Evolutionary conservation across 164 flowering plant genomes (phyloP).

Genomic region (Sedum album): DNA sequence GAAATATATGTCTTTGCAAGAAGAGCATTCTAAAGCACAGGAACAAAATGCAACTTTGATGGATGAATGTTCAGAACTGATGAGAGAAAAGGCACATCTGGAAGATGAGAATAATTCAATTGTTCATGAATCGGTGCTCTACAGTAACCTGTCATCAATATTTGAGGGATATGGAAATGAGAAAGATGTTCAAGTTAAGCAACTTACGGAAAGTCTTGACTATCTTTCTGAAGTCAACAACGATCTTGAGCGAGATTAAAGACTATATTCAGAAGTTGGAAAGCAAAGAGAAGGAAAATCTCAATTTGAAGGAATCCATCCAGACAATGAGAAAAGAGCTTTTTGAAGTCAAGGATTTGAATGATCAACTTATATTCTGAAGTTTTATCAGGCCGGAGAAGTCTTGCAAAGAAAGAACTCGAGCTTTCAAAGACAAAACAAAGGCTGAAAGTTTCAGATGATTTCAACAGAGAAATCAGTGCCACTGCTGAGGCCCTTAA

Average conservation of each 20-base stretch:
- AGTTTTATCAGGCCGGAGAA: conserved; percentile 23
- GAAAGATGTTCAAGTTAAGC: conserved; percentile 33
- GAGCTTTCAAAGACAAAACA: conserved; percentile 37
- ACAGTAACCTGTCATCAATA: conserved; percentile 37
- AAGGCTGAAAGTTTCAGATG: conserved; percentile 33
- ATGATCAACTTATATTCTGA: conserved; percentile 31
- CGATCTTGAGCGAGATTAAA: conserved; percentile 32
- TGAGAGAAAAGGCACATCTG: conserved; percentile 33
- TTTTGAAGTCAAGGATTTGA: conserved; percentile 24
- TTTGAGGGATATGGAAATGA: conserved; percentile 42
- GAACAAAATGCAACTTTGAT: conserved; percentile 35
- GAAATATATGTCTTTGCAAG: conserved; percentile 22
- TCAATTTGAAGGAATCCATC: conserved; percentile 33
- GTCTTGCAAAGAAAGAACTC: conserved; percentile 32
- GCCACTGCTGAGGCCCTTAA: conserved; percentile 34
- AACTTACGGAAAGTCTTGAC: conserved; percentile 30
- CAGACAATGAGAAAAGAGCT: conserved; percentile 37
- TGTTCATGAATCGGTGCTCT: conserved; percentile 34
- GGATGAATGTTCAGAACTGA: conserved; percentile 29
- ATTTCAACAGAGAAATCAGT: conserved; percentile 28
- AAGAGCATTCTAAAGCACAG: conserved; percentile 27
- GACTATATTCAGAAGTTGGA: conserved; percentile 21
- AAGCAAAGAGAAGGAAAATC: conserved; percentile 36
- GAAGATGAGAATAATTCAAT: conserved; percentile 45
- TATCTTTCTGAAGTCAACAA: conserved; percentile 25